Percentiles rank a stretch among this genome's conserved stretches.
These are phyloP conservation scores for Prasinococcaceae sp. DNA, from an alignment of 139 green algal species.

Conservation along the genomic window DNA sequence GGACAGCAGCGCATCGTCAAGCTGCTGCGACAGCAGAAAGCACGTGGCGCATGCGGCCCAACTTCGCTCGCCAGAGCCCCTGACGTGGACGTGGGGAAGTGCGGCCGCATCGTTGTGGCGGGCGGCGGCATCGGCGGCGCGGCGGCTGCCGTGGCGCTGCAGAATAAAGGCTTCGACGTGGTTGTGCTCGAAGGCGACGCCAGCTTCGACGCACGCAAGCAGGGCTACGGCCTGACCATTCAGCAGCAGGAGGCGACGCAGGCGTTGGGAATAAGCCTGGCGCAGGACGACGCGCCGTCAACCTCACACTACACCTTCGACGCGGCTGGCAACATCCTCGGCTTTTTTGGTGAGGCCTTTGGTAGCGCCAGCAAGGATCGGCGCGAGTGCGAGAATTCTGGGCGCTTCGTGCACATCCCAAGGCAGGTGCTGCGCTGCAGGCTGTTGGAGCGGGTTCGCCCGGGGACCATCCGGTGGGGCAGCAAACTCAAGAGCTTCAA, in stretches of 20 bases:
- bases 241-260: conserved; percentile 7
- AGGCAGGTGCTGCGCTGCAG: conserved; percentile 12
- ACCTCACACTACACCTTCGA: conserved; percentile 24
- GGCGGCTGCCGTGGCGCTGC: conserved; percentile 20
- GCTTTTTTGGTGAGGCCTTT: conserved; percentile 21
- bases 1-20: conserved; percentile 7
- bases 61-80: not conserved
- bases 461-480: conserved; percentile 14
- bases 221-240: conserved; percentile 22
- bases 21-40: conserved; percentile 4
- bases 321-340: conserved; percentile 2
- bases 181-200: conserved; percentile 17
- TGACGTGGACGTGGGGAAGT: conserved; percentile 4
- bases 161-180: conserved; percentile 23
- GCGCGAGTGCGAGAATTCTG: conserved; percentile 10
- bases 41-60: not conserved
- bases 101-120: conserved; percentile 21
- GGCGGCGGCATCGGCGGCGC: conserved; percentile 25
- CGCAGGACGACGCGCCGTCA: conserved; percentile 17
- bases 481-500: conserved; percentile 16
- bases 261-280: conserved; percentile 11
- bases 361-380: conserved; percentile 1
- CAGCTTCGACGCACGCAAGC: conserved; percentile 17
- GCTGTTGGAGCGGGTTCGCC: conserved; percentile 10
- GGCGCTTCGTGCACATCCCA: conserved; percentile 24